Base-by-base conservation (phyloP, 2,329 filamentous ascomycete species). In the Grosmannia huntii region DNA sequence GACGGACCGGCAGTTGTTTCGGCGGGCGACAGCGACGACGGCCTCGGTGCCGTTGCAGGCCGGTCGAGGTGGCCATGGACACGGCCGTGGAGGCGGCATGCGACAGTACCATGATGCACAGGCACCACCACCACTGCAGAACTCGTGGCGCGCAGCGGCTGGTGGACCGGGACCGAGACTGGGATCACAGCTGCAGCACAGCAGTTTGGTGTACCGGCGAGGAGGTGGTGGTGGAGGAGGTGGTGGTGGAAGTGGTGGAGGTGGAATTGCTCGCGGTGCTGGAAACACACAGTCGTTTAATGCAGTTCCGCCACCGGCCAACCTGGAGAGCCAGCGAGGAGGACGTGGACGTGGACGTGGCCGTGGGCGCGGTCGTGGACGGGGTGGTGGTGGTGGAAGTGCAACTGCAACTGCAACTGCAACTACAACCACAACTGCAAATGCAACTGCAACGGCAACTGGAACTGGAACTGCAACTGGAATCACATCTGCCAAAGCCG, bases 1-100 rank as follows among this genome's bases (percentile, higher is more conserved):
- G 59, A 86, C 85, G 1, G 78, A 91, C 67, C 86, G 82, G 65
- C 94, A 99, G 73, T 80, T 96, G 23, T 76, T 95, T 49, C 75
- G 10, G 73, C 72, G 63, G 71, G 67, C 48, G 36, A 21, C 3
- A 16, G 41, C 54, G 5, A 31, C 51, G 2, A n/a, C 51, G 2
- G 28, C 50, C 2, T 6, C 51, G 10, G 5, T 21, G 4, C 4
- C 28, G 28, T 11, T 25, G 16, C 48, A 50, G 9, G 76, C 81
- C 16, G 27, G 14, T 28, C 5, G 50, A 6, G 27, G 50, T 16
- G 49, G 12, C 7, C 50, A 21, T 14, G 16, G 23, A 11, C 11
- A 79, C 38, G 53, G 53, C n/a, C 28, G 28, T 10, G 28, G 31
- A 11, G 46, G 55, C 4, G 11, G 19, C 33, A 75, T 61, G 16